Evolutionary conservation across 768 basidiomycete genomes (phyloP).

Genomic region (Vishniacozyma victoriae): DNA sequence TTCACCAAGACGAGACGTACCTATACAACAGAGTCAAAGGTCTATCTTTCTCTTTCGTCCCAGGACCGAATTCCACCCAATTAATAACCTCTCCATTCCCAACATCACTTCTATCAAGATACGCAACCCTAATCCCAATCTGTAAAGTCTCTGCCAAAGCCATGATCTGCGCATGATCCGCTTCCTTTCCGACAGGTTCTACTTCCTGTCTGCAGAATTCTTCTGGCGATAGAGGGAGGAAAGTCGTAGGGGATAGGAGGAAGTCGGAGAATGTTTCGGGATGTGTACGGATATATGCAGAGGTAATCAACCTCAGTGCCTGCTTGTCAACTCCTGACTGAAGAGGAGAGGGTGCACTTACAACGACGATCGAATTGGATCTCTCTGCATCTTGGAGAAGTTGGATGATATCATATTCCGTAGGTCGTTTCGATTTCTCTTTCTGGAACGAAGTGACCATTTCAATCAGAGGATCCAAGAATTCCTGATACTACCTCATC

Average conservation of each 20-base stretch:
- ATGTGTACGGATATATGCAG: constrained; percentile 69
- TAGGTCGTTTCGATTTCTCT: constrained; percentile 8
- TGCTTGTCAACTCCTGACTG: constrained; percentile 51
- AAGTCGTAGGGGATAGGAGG: constrained; percentile 69
- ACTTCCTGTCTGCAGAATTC: constrained; percentile 74
- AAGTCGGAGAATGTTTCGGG: constrained; percentile 62
- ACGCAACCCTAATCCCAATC: constrained; percentile 67
- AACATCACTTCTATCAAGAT: constrained; percentile 61
- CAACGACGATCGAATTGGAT: constrained; percentile 44
- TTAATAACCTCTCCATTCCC: constrained; percentile 44
- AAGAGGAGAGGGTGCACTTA: constrained; percentile 12
- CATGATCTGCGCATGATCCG: constrained; percentile 75
- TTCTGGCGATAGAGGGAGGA: constrained; percentile 54
- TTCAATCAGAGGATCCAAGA: constrained; percentile 59
- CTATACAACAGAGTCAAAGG: constrained; percentile 69
- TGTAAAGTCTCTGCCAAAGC: constrained; percentile 66
- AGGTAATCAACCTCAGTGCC: constrained; percentile 75
- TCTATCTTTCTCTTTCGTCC: constrained; percentile 48
- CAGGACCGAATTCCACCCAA: constrained; percentile 48
- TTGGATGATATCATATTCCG: constrained; percentile 33
- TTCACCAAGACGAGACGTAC: constrained; percentile 47
- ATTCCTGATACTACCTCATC: constrained; percentile 52
- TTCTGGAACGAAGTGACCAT: constrained; percentile 51
- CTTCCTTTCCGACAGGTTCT: constrained; percentile 51
- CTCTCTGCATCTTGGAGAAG: constrained; percentile 41